A percentile compares a stretch with the other conserved stretches of the same genome.
phyloP scores from a whole-genome alignment of 768 basidiomycete species.

The Boletus rufocinnamomeus region DNA sequence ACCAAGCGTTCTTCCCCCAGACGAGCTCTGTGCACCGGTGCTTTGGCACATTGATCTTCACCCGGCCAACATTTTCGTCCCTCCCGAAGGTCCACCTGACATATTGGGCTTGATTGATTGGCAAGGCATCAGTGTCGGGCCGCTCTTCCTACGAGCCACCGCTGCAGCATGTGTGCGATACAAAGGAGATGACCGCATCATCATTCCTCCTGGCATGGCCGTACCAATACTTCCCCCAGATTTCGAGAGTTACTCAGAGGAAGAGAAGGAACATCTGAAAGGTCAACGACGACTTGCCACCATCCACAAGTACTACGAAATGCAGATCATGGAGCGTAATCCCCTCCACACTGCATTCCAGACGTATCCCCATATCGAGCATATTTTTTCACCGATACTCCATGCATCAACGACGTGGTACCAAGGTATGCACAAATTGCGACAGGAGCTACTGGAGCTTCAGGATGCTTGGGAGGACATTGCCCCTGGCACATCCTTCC shows the following conservation, averaged over 20 bases:
- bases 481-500: background rate
- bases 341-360: background rate
- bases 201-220: background rate
- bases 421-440: constrained; percentile 3
- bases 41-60: constrained; percentile 22
- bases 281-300: constrained; percentile 5
- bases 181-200: constrained; percentile 8
- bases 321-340: background rate
- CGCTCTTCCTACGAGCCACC: constrained; percentile 16
- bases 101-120: constrained; percentile 19
- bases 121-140: constrained; percentile 18
- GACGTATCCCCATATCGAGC: background rate
- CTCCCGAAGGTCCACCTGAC: constrained; percentile 3
- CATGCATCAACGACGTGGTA: constrained; percentile 8
- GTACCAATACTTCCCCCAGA: background rate
- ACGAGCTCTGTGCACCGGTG: constrained; percentile 10
- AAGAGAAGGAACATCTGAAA: background rate
- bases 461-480: background rate
- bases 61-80: constrained; percentile 15
- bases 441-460: background rate
- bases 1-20: background rate
- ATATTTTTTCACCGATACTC: constrained; percentile 1
- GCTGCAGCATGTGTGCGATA: constrained; percentile 9
- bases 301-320: constrained; percentile 11
- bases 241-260: background rate